Evolutionary conservation across 2,329 filamentous ascomycete species (phyloP).

Genomic region (Zarea fungicola): DNA sequence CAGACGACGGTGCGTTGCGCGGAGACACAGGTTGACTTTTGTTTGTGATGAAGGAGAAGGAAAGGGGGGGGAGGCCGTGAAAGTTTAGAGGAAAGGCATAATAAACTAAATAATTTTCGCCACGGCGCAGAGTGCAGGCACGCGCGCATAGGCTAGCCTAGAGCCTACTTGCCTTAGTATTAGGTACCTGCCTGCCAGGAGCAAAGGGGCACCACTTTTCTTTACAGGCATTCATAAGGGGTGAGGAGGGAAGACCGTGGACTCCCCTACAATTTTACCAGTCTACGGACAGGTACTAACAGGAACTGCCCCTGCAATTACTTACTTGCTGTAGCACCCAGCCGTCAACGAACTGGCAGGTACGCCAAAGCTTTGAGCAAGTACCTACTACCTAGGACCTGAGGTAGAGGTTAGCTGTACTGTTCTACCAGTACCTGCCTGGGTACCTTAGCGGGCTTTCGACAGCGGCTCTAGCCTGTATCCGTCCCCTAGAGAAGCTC

Average conservation of each 20-base stretch:
- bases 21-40: conserved; percentile 41
- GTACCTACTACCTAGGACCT: too few species aligned
- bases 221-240: too few species aligned
- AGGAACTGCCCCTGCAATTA: too few species aligned
- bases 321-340: background rate
- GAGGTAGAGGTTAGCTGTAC: too few species aligned
- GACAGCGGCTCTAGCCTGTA: background rate
- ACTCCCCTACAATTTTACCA: too few species aligned
- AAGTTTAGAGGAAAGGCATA: conserved; percentile 22
- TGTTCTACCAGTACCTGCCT: too few species aligned
- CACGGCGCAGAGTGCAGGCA: conserved; percentile 10
- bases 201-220: too few species aligned
- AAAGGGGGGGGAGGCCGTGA: conserved; percentile 26
- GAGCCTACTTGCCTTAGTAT: background rate
- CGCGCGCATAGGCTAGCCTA: background rate
- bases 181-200: too few species aligned
- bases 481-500: background rate
- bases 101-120: conserved; percentile 39
- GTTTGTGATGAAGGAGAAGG: conserved; percentile 36
- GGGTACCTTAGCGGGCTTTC: background rate
- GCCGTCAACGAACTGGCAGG: background rate
- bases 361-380: too few species aligned
- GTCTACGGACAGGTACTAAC: too few species aligned
- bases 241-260: too few species aligned
- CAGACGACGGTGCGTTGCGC: conserved; percentile 44